Evolutionary conservation across 1,284 basidiomycete species (phyloP), one percentile per base, ranked within the genome.

Genomic region (Microbotryomycetes sp.): DNA sequence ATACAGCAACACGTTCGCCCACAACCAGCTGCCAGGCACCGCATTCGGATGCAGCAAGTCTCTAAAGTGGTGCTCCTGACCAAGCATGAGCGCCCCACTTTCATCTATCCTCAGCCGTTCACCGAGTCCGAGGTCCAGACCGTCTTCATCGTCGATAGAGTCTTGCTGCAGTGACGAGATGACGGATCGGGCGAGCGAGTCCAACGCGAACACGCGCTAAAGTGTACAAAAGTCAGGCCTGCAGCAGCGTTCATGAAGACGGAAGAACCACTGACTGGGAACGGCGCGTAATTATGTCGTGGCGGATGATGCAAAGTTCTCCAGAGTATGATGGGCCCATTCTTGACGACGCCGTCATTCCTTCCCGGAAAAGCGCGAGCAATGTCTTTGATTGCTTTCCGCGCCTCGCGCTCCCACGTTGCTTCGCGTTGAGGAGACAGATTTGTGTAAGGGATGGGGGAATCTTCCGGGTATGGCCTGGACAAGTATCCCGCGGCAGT

Each of bases 201-300:
- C 67, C 54, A 68, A 59, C 23, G 58, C 56, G 54, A 57, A 60
- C 35, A 68, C 67, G 18, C 67, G 64, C 67, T 68, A 52, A 4
- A 13, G 4, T 21, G 23, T 24, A 2, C n/a, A 11, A 18, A 4
- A 9, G 11, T 41, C 4, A 46, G 13, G 3, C 35, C 18, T 41
- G 18, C 18, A 11, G 35, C n/a, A 41, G 9, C 35, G 35, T 41
- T 41, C 35, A 41, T 11, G 35, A 41, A 9, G 18, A 41, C 35
- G 35, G 35, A 9, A 11, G 35, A 11, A 18, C 9, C 3, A 51
- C 49, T 15, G 9, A 68, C 66, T 3, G 64, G 64, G 30, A 60
- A 68, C 3, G 67, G 64, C 24, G 67, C 64, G 46, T 68, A 64
- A 45, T 68, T 68, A 51, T 68, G 67, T 45, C 64, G 45, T 41